Base-by-base conservation (phyloP, 768 basidiomycete species). In the Suillus spraguei region DNA sequence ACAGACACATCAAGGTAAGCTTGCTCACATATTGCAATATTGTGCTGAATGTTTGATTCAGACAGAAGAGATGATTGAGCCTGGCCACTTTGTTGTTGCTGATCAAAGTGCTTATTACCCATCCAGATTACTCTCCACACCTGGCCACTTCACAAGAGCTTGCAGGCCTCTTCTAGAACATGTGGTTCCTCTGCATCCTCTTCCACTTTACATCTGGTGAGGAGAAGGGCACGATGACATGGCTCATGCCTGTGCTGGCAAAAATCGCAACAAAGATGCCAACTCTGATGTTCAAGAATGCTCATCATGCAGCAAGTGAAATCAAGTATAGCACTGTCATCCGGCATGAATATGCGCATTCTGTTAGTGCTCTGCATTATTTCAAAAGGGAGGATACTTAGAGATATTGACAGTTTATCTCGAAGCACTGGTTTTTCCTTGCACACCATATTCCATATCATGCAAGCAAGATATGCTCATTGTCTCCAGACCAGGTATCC, bases 181-280 rank as follows among this genome's bases (percentile, higher is more conserved):
- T 95, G 77, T 99, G 97, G 97, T 95, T 96, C 76, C 77, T 98
- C 22, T 95, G 93, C 72, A n/a, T n/a, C n/a, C n/a, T n/a, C n/a
- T n/a, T n/a, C n/a, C n/a, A n/a, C n/a, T n/a, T n/a, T n/a, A n/a
- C 93, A 3, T 77, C 77, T 7, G 68, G 72, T 2, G 76, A 77
- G 36, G 87, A 87, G 52, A 83, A 81, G 36, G 81, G 82, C 28
- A 88, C 89, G 2, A 89, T 90, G 85, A 86, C 88, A 49, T 94
- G 94, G 90, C 83, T 93, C 56, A 80, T 82, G 50, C 88, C 91
- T 36, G 90, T 91, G 2, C 79, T 97, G 20, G 81, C 83, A 35
- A 85, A 88, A 9, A 94, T 97, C 65, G 94, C 97, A 14, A 76
- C 82, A 20, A 95, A 95, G 75, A 95, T 96, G 0, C 97, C 97